Conservation (phyloP, 106 monocot genomes). For the Dendrobium huoshanense region DNA sequence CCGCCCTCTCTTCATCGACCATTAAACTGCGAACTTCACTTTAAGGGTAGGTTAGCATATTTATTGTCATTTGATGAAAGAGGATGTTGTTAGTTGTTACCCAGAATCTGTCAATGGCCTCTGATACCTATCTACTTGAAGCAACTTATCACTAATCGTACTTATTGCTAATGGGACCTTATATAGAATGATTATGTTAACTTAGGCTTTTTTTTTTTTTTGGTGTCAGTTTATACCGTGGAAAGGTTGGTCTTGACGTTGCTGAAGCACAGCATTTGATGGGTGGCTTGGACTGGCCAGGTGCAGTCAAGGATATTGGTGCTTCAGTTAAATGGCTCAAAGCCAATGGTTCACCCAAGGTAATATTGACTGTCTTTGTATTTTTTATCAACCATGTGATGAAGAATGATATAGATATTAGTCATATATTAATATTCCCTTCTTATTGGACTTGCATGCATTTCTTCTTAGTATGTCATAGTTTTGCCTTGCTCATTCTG, state of each 20-base stretch:
- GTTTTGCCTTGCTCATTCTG: too few species aligned
- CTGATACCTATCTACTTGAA: background rate
- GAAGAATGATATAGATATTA: background rate
- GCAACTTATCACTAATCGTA: background rate
- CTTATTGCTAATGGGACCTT: background rate
- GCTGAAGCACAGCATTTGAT: slow-evolving; percentile 95
- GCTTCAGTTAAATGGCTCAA: slow-evolving; percentile 94
- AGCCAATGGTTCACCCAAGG: slow-evolving; percentile 81
- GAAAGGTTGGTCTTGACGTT: slow-evolving; percentile 82
- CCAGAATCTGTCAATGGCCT: background rate
- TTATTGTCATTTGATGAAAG: background rate
- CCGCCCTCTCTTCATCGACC: background rate
- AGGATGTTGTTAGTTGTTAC: background rate
- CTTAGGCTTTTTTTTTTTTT: background rate
- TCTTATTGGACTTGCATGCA: too few species aligned
- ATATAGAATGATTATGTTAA: background rate
- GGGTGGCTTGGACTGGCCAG: slow-evolving; percentile 81
- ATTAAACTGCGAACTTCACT: background rate
- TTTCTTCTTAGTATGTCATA: too few species aligned
- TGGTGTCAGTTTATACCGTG: slow-evolving; percentile 71
- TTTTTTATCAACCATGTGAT: background rate
- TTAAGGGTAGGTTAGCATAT: background rate
- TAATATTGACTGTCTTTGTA: slow-evolving; percentile 1
- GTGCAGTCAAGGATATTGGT: slow-evolving; percentile 80
- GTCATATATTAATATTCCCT: background rate